A percentile compares a stretch with the other conserved stretches of the same genome.
Conservation (phyloP, 1,139 yeast genomes). For the Pichia sp. region DNA sequence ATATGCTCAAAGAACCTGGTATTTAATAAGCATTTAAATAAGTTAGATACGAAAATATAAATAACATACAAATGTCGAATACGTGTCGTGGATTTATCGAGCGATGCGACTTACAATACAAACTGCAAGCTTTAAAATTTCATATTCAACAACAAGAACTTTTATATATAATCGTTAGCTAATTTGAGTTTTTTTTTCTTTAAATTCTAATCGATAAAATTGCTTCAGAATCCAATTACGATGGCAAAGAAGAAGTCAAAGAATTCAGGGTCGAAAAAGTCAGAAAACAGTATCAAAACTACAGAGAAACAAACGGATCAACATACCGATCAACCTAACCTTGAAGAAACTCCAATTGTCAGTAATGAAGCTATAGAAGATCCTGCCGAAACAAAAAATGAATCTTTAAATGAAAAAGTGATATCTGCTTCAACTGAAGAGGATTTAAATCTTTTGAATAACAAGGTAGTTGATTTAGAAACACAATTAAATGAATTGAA, state of each 20-base stretch:
- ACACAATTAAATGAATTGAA: background rate
- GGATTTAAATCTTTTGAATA: background rate
- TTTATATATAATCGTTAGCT: too few relatives aligned
- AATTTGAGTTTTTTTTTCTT: background rate
- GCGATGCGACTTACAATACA: too few relatives aligned
- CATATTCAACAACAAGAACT: background rate
- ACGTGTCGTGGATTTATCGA: slow-evolving; percentile 3
- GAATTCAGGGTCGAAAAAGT: background rate
- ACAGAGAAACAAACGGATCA: slow-evolving; percentile 9
- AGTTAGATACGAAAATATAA: too few relatives aligned
- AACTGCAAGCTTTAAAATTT: background rate
- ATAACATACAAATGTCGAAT: background rate
- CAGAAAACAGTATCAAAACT: background rate
- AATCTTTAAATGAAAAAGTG: slow-evolving; percentile 1
- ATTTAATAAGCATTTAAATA: too few relatives aligned
- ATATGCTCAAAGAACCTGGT: too few relatives aligned
- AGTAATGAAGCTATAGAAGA: slow-evolving; percentile 5
- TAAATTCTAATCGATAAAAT: too few relatives aligned
- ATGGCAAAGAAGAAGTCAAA: slow-evolving; percentile 14
- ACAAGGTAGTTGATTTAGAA: background rate
- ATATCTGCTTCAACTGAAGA: background rate
- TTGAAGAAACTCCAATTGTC: background rate
- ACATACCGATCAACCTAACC: background rate
- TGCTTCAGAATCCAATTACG: background rate
- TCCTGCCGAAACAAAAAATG: slow-evolving; percentile 1